These are phyloP conservation scores for Coemansia sp. DNA, from an alignment of 192 early-diverging fungal species.

Conservation along the genomic window DNA sequence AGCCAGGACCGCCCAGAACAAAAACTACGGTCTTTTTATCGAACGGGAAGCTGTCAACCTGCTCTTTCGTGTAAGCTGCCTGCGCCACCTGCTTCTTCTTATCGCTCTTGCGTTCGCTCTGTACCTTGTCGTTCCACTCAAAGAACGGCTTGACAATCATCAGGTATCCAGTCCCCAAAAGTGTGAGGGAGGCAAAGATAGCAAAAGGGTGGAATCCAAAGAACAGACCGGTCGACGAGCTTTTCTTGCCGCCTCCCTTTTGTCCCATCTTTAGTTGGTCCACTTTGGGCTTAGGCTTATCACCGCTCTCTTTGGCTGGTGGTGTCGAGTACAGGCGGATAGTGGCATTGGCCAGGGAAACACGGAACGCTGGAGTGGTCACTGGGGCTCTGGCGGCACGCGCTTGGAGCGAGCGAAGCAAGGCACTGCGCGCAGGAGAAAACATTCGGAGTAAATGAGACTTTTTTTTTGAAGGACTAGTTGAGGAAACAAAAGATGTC, in stretches of 20 bases:
- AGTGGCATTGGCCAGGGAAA: neutral
- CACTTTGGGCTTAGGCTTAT: constrained; percentile 7
- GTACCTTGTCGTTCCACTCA: constrained; percentile 25
- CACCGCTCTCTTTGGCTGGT: neutral
- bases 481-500: neutral
- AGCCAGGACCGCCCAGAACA: constrained; percentile 86
- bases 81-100: constrained; percentile 5
- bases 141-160: constrained; percentile 45
- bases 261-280: constrained; percentile 49
- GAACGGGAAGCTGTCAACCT: constrained; percentile 46
- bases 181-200: constrained; percentile 23
- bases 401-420: constrained; percentile 12
- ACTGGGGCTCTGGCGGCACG: neutral
- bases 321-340: constrained; percentile 13
- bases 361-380: neutral
- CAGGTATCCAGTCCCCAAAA: constrained; percentile 25
- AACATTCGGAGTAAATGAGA: neutral
- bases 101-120: constrained; percentile 11
- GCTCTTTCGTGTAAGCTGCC: constrained; percentile 16
- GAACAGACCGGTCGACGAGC: constrained; percentile 9
- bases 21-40: constrained; percentile 78
- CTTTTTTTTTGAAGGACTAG: neutral
- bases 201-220: constrained; percentile 40
- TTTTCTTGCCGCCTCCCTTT: constrained; percentile 2
- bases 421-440: neutral